phyloP scores from a whole-genome alignment of 108 stramenopile species.

The Craspedostauros australis region DNA sequence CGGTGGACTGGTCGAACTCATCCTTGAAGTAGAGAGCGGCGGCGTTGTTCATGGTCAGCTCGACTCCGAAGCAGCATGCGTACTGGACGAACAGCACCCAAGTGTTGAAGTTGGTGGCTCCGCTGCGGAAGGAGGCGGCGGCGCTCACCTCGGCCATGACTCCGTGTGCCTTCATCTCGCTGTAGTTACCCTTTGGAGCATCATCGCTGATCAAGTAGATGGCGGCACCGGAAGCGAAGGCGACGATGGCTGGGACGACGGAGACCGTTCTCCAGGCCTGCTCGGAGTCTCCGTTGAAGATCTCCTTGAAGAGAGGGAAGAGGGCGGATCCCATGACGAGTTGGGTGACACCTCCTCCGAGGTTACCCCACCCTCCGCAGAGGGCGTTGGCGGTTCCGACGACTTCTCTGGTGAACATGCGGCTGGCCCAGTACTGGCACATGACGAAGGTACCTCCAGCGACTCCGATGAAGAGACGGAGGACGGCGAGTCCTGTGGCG shows the following conservation, averaged over 20 bases:
- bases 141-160: constrained; percentile 72
- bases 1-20: constrained; percentile 52
- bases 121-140: constrained; percentile 53
- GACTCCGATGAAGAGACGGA: constrained; percentile 80
- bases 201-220: constrained; percentile 63
- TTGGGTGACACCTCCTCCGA: constrained; percentile 81
- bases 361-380: constrained; percentile 86
- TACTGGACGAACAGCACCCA: constrained; percentile 86
- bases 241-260: constrained; percentile 70
- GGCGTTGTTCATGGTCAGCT: constrained; percentile 86
- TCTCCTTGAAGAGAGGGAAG: constrained; percentile 55
- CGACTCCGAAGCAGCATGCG: constrained; percentile 88
- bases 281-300: constrained; percentile 56
- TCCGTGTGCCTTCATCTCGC: constrained; percentile 66
- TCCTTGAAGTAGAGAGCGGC: constrained; percentile 76
- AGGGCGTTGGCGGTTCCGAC: constrained; percentile 85
- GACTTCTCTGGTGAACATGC: constrained; percentile 79
- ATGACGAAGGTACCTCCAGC: constrained; percentile 81
- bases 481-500: constrained; percentile 38
- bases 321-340: constrained; percentile 50
- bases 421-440: constrained; percentile 78
- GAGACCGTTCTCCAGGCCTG: constrained; percentile 70
- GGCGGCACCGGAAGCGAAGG: constrained; percentile 29
- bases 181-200: constrained; percentile 80
- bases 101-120: constrained; percentile 73